phyloP scores from a whole-genome alignment of 768 basidiomycete genomes.

The Pleurotus platypus region DNA sequence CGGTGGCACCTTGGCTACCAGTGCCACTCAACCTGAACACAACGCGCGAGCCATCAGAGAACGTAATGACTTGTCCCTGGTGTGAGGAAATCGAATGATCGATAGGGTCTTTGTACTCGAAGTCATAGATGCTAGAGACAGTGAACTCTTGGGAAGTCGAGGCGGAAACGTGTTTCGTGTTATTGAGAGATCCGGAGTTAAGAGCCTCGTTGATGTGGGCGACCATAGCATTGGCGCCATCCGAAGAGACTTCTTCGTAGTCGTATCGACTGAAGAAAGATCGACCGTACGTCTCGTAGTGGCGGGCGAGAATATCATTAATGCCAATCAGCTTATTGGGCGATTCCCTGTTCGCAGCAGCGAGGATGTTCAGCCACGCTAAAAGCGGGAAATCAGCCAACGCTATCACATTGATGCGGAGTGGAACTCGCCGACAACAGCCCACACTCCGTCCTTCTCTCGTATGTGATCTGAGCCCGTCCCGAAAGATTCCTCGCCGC shows the following conservation, averaged over 20 bases:
- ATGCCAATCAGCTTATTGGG: slow-evolving; percentile 80
- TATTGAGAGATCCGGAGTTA: slow-evolving; percentile 61
- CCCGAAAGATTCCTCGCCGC: slow-evolving; percentile 98
- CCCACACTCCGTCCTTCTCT: slow-evolving; percentile 99
- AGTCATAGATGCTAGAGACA: slow-evolving; percentile 77
- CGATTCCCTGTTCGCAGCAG: slow-evolving; percentile 77
- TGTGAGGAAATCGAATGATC: slow-evolving; percentile 90
- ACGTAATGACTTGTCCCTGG: slow-evolving; percentile 92
- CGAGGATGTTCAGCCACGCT: slow-evolving; percentile 98
- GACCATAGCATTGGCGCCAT: slow-evolving; percentile 86
- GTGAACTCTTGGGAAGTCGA: slow-evolving; percentile 71
- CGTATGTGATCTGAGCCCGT: slow-evolving; percentile 99
- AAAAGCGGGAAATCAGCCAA: neutral
- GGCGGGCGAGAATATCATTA: slow-evolving; percentile 83
- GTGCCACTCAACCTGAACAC: slow-evolving; percentile 97
- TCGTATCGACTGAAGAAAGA: slow-evolving; percentile 99
- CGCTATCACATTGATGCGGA: neutral
- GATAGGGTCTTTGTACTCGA: slow-evolving; percentile 98
- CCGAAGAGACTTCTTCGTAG: slow-evolving; percentile 95
- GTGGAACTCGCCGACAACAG: slow-evolving; percentile 72
- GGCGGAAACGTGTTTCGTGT: slow-evolving; percentile 62
- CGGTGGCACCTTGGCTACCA: slow-evolving; percentile 93
- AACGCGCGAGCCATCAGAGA: slow-evolving; percentile 88
- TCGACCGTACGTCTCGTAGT: slow-evolving; percentile 92
- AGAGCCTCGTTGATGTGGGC: slow-evolving; percentile 71